Conservation (phyloP, 2,329 filamentous ascomycete species). For the Arachnomyces sp. region DNA sequence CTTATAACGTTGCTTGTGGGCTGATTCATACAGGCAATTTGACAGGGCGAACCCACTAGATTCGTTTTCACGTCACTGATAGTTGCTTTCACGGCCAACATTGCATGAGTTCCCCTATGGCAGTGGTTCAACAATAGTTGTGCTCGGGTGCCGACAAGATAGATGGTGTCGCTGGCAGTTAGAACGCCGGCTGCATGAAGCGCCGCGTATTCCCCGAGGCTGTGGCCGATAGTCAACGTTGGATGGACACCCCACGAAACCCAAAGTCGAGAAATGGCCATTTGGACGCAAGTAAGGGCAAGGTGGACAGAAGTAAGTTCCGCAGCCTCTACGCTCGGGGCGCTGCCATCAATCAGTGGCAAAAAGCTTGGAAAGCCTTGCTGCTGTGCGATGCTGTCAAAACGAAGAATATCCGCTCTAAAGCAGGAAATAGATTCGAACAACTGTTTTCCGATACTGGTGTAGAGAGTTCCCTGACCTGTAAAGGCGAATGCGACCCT, state of each 20-base stretch:
- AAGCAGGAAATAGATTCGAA: conserved; percentile 26
- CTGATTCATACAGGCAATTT: conserved; percentile 37
- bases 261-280: conserved; percentile 3
- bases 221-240: conserved; percentile 35
- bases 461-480: conserved; percentile 33
- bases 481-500: conserved; percentile 31
- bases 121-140: conserved; percentile 34
- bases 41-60: conserved; percentile 18
- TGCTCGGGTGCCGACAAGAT: conserved; percentile 34
- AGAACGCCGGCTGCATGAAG: conserved; percentile 32
- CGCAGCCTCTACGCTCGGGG: neutral
- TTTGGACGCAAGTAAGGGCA: conserved; percentile 2
- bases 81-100: conserved; percentile 36
- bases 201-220: conserved; percentile 36
- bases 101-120: conserved; percentile 35
- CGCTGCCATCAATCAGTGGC: neutral
- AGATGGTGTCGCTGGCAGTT: conserved; percentile 31
- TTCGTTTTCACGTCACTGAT: conserved; percentile 25
- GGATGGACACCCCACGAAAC: conserved; percentile 29
- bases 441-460: conserved; percentile 30
- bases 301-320: conserved; percentile 4
- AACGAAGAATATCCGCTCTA: conserved; percentile 18
- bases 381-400: neutral
- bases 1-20: conserved; percentile 39
- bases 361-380: neutral